These are phyloP conservation scores for Lentinula boryana DNA, from an alignment of 768 basidiomycete species.

Conservation along the genomic window DNA sequence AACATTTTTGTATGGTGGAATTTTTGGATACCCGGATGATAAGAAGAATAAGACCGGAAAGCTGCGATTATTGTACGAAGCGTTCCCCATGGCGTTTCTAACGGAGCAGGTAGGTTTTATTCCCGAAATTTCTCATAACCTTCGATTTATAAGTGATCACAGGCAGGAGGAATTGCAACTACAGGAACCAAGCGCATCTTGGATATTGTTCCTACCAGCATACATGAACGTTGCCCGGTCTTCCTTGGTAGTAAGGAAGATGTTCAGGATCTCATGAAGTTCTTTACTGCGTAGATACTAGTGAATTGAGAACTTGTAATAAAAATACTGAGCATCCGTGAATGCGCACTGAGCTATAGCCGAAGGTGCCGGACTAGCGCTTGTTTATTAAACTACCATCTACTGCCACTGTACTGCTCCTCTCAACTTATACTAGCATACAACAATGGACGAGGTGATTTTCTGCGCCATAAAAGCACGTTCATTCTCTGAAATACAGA, in stretches of 20 bases:
- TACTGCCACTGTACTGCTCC: not conserved
- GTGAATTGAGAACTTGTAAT: too few species aligned
- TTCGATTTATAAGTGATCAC: not conserved
- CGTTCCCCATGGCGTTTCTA: slow-evolving; percentile 96
- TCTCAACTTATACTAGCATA: not conserved
- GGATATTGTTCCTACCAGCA: slow-evolving; percentile 78
- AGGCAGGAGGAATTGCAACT: slow-evolving; percentile 96
- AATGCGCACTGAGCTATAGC: too few species aligned
- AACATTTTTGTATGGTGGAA: slow-evolving; percentile 94
- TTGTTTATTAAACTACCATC: too few species aligned
- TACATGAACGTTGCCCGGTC: slow-evolving; percentile 90
- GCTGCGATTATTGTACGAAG: slow-evolving; percentile 91
- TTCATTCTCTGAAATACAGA: not conserved
- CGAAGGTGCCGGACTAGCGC: too few species aligned
- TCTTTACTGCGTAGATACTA: slow-evolving; percentile 36
- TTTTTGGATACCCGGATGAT: slow-evolving; percentile 97
- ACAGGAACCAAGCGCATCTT: slow-evolving; percentile 92
- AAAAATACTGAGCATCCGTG: too few species aligned
- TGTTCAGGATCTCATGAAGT: slow-evolving; percentile 84
- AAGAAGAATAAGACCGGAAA: slow-evolving; percentile 98
- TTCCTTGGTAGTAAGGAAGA: slow-evolving; percentile 94
- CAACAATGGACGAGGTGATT: slow-evolving; percentile 1
- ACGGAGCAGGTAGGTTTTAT: slow-evolving; percentile 70
- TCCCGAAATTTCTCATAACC: not conserved
- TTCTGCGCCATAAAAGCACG: not conserved